Evolutionary conservation across 345 rosid genomes (phyloP), one percentile per base, ranked within the genome.

Genomic region (Eucalyptus cloeziana): DNA sequence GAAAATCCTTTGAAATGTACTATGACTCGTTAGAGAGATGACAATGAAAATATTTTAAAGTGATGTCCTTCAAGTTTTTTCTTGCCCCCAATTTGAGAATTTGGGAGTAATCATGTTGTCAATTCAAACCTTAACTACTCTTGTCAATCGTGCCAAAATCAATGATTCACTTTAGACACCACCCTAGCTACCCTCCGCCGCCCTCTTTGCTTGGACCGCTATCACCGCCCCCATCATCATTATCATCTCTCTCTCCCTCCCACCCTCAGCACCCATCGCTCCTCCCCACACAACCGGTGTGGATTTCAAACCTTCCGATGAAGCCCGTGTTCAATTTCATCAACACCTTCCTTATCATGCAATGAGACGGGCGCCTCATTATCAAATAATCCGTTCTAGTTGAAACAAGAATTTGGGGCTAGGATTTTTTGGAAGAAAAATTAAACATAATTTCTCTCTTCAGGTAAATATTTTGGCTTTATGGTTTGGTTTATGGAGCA

Each of bases 151-250:
- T 69, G 40, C 44, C 44, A 31, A 69, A 69, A 69, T 33, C 80
- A 69, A 69, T 69, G 44, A 37, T 69, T 69, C 80, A 69, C 44
- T 69, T 17, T 33, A 24, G 12, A 31, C 7, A 31, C 24, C 24
- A 16, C 80, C 37, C 40, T 0, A 4, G 11, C 12, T 67, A 24
- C 43, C 43, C 14, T 13, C 33, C 14, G 0, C 9, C 2, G 8
- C 58, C 58, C 24, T 52, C 58, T 52, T 52, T 52, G 10, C 24
- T 52, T 21, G 25, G 58, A 52, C 58, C 58, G 2, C 67, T 27
- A 25, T 30, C 8, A 6, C 69, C 33, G 2, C 69, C 33, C 4
- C 69, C 69, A 27, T 62, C 31, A 30, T 11, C 69, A 30, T 60
- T 13, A 60, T 27, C 69, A 30, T 62, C 16, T 62, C 31, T 27